Conservation (phyloP, 78 protist species). For the Cavenderia fasciculata region DNA sequence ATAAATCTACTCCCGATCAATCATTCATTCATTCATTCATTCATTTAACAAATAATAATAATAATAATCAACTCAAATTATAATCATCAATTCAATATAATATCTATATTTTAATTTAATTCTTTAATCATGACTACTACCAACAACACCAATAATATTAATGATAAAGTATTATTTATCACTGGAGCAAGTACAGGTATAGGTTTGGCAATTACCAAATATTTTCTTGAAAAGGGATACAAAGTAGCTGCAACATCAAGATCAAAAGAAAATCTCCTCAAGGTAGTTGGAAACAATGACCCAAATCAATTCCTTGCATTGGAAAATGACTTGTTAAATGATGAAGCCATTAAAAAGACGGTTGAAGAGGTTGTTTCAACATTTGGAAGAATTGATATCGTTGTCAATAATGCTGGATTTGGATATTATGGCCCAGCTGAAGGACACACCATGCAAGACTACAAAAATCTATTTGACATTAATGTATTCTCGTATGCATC, state of each 20-base stretch:
- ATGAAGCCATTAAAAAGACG: not conserved
- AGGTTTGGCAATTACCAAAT: not conserved
- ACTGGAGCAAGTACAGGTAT: slow-evolving; percentile 45
- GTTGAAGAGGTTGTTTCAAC: not conserved
- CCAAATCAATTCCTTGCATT: slow-evolving; percentile 2
- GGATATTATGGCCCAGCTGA: slow-evolving; percentile 9
- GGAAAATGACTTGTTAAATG: slow-evolving; percentile 3
- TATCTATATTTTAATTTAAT: too few species aligned
- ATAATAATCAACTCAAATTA: too few species aligned
- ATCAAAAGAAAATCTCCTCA: not conserved
- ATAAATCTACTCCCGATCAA: too few species aligned
- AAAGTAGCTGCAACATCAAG: slow-evolving; percentile 49
- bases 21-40: too few species aligned
- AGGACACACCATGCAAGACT: not conserved
- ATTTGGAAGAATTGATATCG: slow-evolving; percentile 26
- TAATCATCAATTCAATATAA: too few species aligned
- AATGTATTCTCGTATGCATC: not conserved
- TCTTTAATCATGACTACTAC: too few species aligned
- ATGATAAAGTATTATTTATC: slow-evolving; percentile 17
- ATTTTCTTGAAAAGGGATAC: slow-evolving; percentile 2
- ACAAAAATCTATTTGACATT: not conserved
- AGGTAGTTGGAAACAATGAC: not conserved
- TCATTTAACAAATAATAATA: too few species aligned
- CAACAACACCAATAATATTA: too few species aligned
- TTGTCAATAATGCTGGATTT: slow-evolving; percentile 47